These are phyloP conservation scores for Lyophyllum decastes DNA, from an alignment of 768 basidiomycete species.

Conservation along the genomic window DNA sequence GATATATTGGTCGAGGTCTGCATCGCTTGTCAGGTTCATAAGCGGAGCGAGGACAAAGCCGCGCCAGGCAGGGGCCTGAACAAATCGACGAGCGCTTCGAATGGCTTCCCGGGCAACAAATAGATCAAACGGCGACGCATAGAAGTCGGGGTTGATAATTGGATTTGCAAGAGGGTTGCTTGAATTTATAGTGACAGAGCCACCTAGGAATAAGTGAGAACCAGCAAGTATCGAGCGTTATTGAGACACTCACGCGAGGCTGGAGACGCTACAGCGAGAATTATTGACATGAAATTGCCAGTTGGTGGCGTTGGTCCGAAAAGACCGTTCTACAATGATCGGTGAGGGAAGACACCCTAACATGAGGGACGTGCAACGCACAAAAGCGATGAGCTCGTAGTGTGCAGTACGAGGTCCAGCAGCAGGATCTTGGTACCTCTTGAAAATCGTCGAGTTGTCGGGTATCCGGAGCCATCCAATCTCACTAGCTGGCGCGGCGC, in stretches of 20 bases:
- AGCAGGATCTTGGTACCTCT: slow-evolving; percentile 20
- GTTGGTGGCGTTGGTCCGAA: neutral
- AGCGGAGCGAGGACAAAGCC: slow-evolving; percentile 2
- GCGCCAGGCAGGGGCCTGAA: slow-evolving; percentile 5
- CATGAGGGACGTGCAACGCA: neutral
- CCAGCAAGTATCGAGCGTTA: neutral
- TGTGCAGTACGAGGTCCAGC: slow-evolving; percentile 22
- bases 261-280: neutral
- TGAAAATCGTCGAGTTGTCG: slow-evolving; percentile 7
- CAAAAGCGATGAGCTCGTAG: slow-evolving; percentile 18
- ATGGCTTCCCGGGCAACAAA: neutral
- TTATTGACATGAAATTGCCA: neutral
- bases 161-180: slow-evolving; percentile 9
- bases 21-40: slow-evolving; percentile 3
- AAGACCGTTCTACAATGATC: neutral
- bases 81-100: neutral
- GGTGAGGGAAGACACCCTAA: neutral
- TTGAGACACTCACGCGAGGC: slow-evolving; percentile 5
- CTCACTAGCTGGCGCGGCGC: slow-evolving; percentile 13
- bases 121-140: slow-evolving; percentile 8
- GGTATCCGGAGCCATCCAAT: slow-evolving; percentile 18
- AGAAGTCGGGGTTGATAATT: slow-evolving; percentile 14
- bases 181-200: slow-evolving; percentile 9
- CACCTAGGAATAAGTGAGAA: neutral
- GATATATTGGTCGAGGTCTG: slow-evolving; percentile 4